These are phyloP conservation scores for Trichodelitschia bisporula DNA, from an alignment of 495 filamentous ascomycete genomes.

Conservation along the genomic window DNA sequence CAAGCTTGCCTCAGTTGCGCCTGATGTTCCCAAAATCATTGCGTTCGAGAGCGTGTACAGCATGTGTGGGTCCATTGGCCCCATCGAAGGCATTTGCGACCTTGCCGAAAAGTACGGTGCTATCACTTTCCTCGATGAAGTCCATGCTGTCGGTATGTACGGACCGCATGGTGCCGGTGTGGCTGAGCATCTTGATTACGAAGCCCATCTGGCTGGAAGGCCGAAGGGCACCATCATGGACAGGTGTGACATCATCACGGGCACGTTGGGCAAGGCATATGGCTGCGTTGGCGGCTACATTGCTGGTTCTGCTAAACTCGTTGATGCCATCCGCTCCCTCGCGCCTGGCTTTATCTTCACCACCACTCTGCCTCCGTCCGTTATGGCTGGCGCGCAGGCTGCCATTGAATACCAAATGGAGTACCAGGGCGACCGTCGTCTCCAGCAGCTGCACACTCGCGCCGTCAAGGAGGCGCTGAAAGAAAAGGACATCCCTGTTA, in stretches of 20 bases:
- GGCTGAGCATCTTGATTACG: slow-evolving; percentile 89
- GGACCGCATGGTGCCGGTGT: slow-evolving; percentile 90
- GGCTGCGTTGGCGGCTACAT: slow-evolving; percentile 97
- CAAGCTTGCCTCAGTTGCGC: slow-evolving; percentile 69
- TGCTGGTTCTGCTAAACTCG: slow-evolving; percentile 64
- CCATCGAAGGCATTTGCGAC: slow-evolving; percentile 87
- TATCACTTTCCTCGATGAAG: slow-evolving; percentile 92
- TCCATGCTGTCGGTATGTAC: slow-evolving; percentile 98
- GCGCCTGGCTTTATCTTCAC: slow-evolving; percentile 98
- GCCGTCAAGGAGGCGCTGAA: slow-evolving; percentile 63
- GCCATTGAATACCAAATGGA: slow-evolving; percentile 82
- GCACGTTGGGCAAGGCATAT: slow-evolving; percentile 90
- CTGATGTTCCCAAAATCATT: slow-evolving; percentile 82
- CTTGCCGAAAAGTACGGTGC: slow-evolving; percentile 94
- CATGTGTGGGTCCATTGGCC: slow-evolving; percentile 95
- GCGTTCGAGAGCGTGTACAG: slow-evolving; percentile 96
- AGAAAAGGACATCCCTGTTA: slow-evolving; percentile 76
- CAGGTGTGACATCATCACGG: slow-evolving; percentile 90
- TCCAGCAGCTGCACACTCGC: slow-evolving; percentile 89
- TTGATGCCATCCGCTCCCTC: slow-evolving; percentile 87
- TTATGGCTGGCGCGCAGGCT: slow-evolving; percentile 80
- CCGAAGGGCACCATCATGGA: slow-evolving; percentile 81
- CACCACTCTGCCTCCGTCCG: slow-evolving; percentile 81
- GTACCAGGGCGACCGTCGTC: slow-evolving; percentile 55
- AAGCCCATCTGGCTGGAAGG: slow-evolving; percentile 38